phyloP scores from a whole-genome alignment of 2,329 filamentous ascomycete species.

The Penicillium sp. region DNA sequence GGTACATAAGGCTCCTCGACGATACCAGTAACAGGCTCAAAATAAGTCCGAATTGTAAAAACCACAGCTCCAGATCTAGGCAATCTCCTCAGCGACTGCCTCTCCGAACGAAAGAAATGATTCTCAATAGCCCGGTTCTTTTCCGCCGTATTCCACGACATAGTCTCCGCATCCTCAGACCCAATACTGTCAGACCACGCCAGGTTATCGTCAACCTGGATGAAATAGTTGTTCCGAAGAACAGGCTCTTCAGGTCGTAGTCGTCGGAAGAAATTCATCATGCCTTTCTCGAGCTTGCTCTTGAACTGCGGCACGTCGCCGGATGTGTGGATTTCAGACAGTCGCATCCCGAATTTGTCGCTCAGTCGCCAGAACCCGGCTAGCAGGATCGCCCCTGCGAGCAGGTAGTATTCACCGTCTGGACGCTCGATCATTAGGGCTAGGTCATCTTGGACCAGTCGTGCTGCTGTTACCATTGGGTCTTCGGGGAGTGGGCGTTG shows the following conservation, averaged over 20 bases:
- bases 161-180: slow-evolving; percentile 61
- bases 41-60: slow-evolving; percentile 80
- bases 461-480: slow-evolving; percentile 71
- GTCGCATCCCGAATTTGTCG: slow-evolving; percentile 76
- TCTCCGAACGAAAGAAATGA: slow-evolving; percentile 74
- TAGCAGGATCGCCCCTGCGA: slow-evolving; percentile 72
- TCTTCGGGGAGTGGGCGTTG: slow-evolving; percentile 67
- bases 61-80: slow-evolving; percentile 59
- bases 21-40: slow-evolving; percentile 67
- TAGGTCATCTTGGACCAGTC: slow-evolving; percentile 76
- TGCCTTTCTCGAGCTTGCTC: slow-evolving; percentile 70
- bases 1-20: slow-evolving; percentile 72
- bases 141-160: slow-evolving; percentile 73
- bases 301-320: slow-evolving; percentile 72
- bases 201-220: slow-evolving; percentile 77
- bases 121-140: slow-evolving; percentile 70
- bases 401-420: slow-evolving; percentile 77
- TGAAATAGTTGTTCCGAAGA: slow-evolving; percentile 78
- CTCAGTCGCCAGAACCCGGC: slow-evolving; percentile 79
- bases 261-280: slow-evolving; percentile 76
- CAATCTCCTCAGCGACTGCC: slow-evolving; percentile 66
- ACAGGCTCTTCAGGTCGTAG: slow-evolving; percentile 66
- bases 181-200: slow-evolving; percentile 77
- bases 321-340: slow-evolving; percentile 75
- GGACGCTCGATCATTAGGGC: slow-evolving; percentile 76